Percentiles rank a stretch among this genome's conserved stretches.
Evolutionary conservation across 73 alveolate genomes (phyloP).

Genomic region (Tetrahymena elliotti): DNA sequence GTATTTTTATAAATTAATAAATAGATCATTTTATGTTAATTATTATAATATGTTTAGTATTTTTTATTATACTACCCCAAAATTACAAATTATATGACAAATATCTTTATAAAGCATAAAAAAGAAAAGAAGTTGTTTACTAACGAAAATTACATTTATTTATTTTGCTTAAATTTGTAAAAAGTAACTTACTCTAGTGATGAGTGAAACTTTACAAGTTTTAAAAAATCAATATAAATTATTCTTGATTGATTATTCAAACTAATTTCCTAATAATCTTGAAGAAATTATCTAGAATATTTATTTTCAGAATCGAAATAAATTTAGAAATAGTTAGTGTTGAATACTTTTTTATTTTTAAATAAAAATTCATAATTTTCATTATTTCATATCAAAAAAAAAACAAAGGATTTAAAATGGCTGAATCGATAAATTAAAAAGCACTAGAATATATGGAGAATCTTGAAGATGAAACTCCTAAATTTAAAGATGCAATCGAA

Average conservation of each 20-base stretch:
- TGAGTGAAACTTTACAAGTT: background rate
- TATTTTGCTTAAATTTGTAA: background rate
- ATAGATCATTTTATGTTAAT: too few relatives aligned
- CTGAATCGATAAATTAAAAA: background rate
- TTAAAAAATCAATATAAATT: background rate
- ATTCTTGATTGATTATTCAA: too few relatives aligned
- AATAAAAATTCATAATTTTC: background rate
- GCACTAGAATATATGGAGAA: background rate
- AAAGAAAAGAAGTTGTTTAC: background rate
- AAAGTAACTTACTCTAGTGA: background rate
- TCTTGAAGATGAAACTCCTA: background rate
- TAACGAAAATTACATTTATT: background rate
- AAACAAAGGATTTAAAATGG: background rate
- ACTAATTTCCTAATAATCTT: background rate
- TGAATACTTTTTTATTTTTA: too few relatives aligned
- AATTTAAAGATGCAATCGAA: background rate
- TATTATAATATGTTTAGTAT: too few relatives aligned
- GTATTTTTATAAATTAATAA: too few relatives aligned
- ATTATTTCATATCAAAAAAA: background rate
- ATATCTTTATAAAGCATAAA: too few relatives aligned
- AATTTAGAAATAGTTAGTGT: background rate
- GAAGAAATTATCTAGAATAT: background rate
- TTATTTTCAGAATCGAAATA: background rate
- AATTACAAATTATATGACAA: too few relatives aligned
- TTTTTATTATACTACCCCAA: too few relatives aligned